Evolutionary conservation across 2,329 filamentous ascomycete genomes (phyloP).

Genomic region (Calonectria crousiana): DNA sequence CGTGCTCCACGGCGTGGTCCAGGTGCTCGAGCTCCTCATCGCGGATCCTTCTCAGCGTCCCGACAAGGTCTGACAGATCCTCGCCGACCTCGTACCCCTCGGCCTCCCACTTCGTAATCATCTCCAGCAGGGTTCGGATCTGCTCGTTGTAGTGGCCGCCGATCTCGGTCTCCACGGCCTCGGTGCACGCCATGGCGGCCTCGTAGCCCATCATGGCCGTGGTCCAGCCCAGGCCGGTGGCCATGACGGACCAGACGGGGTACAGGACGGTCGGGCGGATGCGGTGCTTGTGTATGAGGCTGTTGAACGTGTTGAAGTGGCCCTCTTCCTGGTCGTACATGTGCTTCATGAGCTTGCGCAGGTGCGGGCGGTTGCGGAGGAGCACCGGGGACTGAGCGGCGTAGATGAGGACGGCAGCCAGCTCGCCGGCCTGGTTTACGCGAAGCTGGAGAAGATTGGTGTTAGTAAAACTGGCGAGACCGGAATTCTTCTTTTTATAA

Average conservation of each 20-base stretch:
- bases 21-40: conserved; percentile 98
- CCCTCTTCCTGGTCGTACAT: conserved; percentile 98
- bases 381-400: conserved; percentile 87
- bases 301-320: conserved; percentile 89
- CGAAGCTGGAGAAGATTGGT: conserved; percentile 69
- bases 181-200: conserved; percentile 98
- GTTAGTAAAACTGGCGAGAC: conserved; percentile 17
- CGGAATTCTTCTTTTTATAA: neutral
- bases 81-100: conserved; percentile 84
- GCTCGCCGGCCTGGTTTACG: conserved; percentile 96
- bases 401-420: conserved; percentile 97
- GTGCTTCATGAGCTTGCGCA: conserved; percentile 92
- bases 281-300: conserved; percentile 84
- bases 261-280: conserved; percentile 94
- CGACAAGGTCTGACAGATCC: conserved; percentile 80
- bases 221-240: conserved; percentile 86
- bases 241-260: conserved; percentile 86
- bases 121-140: conserved; percentile 83
- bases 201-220: conserved; percentile 91
- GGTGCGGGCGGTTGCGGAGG: conserved; percentile 83
- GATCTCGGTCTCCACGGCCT: conserved; percentile 98
- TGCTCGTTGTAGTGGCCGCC: conserved; percentile 96
- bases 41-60: conserved; percentile 83
- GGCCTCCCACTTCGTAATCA: conserved; percentile 80
- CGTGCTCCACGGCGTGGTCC: conserved; percentile 93